Conservation (phyloP, 2,329 filamentous ascomycete genomes). For the Trichoderma afroharzianum region DNA sequence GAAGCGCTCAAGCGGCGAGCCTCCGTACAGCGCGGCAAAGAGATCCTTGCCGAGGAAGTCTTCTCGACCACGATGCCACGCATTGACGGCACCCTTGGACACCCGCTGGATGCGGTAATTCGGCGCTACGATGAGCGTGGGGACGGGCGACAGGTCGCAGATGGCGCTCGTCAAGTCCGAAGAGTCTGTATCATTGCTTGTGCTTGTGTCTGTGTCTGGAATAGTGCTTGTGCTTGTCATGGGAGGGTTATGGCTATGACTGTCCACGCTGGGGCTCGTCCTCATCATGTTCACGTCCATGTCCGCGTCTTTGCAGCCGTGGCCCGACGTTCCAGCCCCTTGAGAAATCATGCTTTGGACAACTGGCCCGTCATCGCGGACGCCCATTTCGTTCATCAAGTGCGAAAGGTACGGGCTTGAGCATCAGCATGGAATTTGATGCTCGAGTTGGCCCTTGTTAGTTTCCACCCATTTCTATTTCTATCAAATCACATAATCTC, state of each 20-base stretch:
- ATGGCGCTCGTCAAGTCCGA: background rate
- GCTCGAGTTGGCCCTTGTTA: background rate
- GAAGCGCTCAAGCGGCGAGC: conserved; percentile 25
- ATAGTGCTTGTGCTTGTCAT: background rate
- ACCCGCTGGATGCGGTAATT: conserved; percentile 29
- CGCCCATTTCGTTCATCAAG: background rate
- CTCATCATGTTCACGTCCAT: background rate
- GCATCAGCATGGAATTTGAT: background rate
- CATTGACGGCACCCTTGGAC: conserved; percentile 28
- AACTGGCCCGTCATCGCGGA: background rate
- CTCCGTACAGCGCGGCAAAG: conserved; percentile 27
- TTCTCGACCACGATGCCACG: conserved; percentile 26
- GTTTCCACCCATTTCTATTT: background rate
- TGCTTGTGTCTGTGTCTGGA: background rate
- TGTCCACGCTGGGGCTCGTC: background rate
- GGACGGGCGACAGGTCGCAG: conserved; percentile 26
- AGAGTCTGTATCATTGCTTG: background rate
- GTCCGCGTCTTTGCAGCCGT: background rate
- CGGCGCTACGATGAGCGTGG: conserved; percentile 30
- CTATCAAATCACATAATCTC: conserved; percentile 1
- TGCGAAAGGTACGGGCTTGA: background rate
- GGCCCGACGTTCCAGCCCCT: background rate
- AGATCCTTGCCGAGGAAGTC: conserved; percentile 30
- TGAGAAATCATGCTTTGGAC: conserved; percentile 3
- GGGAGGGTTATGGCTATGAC: background rate